Conservation (phyloP, 1,139 yeast species). For the Protomyces gravidus region DNA sequence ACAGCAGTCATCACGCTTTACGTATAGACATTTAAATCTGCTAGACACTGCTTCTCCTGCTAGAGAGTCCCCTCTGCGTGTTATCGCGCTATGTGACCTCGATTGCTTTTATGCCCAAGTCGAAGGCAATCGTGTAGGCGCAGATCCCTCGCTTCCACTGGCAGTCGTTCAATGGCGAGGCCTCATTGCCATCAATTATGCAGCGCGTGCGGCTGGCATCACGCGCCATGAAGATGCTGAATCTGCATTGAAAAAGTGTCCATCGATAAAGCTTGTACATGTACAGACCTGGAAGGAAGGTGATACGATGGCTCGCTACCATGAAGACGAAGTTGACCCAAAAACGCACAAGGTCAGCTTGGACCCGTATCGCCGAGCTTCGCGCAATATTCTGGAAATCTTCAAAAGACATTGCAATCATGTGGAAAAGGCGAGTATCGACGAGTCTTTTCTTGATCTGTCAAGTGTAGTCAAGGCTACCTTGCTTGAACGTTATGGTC, state of each 20-base stretch:
- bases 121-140: slow-evolving; percentile 70
- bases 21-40: slow-evolving; percentile 18
- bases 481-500: slow-evolving; percentile 43
- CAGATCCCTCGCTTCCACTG: slow-evolving; percentile 67
- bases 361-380: slow-evolving; percentile 86
- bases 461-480: slow-evolving; percentile 52
- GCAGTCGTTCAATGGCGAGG: slow-evolving; percentile 94
- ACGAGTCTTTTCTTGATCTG: slow-evolving; percentile 82
- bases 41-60: slow-evolving; percentile 21
- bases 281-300: slow-evolving; percentile 93
- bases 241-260: slow-evolving; percentile 70
- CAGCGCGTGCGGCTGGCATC: slow-evolving; percentile 57
- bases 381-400: slow-evolving; percentile 68
- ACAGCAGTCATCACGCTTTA: slow-evolving; percentile 7
- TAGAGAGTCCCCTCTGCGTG: slow-evolving; percentile 47
- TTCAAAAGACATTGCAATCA: slow-evolving; percentile 54
- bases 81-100: slow-evolving; percentile 78
- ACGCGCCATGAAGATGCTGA: slow-evolving; percentile 68
- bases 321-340: slow-evolving; percentile 42
- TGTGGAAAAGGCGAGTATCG: slow-evolving; percentile 93
- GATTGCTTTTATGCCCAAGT: slow-evolving; percentile 94
- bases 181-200: slow-evolving; percentile 63
- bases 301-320: slow-evolving; percentile 75
- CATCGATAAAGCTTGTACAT: slow-evolving; percentile 70
- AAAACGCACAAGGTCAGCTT: slow-evolving; percentile 73